Percentiles rank a stretch among this genome's conserved stretches.
Evolutionary conservation across 2,329 filamentous ascomycete genomes (phyloP).

Genomic region (Diplodia seriata): DNA sequence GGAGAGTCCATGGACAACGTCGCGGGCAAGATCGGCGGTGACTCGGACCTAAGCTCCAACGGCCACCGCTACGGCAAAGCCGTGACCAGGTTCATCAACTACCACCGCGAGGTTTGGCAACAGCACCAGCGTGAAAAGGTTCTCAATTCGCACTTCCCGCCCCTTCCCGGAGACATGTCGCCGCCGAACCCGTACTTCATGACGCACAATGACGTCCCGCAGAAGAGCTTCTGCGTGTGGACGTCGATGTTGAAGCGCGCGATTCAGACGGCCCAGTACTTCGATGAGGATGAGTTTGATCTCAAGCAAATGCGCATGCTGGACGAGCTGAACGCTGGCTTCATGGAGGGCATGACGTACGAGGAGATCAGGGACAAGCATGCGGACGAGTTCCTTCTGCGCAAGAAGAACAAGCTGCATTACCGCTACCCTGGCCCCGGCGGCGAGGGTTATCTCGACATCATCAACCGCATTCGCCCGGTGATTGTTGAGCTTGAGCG

Average conservation of each 20-base stretch:
- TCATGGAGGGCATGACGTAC: slow-evolving; percentile 95
- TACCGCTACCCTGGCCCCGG: slow-evolving; percentile 97
- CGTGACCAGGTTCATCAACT: slow-evolving; percentile 82
- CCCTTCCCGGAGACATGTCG: slow-evolving; percentile 86
- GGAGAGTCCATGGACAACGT: slow-evolving; percentile 91
- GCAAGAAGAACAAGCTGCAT: slow-evolving; percentile 84
- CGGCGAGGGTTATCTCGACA: slow-evolving; percentile 94
- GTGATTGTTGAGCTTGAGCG: slow-evolving; percentile 97
- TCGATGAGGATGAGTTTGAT: slow-evolving; percentile 91
- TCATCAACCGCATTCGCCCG: slow-evolving; percentile 92
- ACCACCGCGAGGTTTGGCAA: slow-evolving; percentile 82
- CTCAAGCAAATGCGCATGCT: slow-evolving; percentile 98
- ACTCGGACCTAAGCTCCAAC: slow-evolving; percentile 81
- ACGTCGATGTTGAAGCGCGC: slow-evolving; percentile 95
- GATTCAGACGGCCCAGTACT: slow-evolving; percentile 85
- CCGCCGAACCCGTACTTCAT: slow-evolving; percentile 88
- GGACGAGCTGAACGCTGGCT: slow-evolving; percentile 91
- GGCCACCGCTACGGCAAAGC: slow-evolving; percentile 80
- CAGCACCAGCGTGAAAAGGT: slow-evolving; percentile 80
- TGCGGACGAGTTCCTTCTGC: slow-evolving; percentile 80
- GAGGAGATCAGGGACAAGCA: slow-evolving; percentile 81
- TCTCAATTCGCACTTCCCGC: slow-evolving; percentile 82
- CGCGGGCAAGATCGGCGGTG: slow-evolving; percentile 86
- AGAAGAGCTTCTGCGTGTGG: slow-evolving; percentile 98
- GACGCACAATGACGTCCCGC: slow-evolving; percentile 56